Evolutionary conservation across 257 asterid species (phyloP), one percentile per base, ranked within the genome.

Genomic region (Cynanchum wilfordii): DNA sequence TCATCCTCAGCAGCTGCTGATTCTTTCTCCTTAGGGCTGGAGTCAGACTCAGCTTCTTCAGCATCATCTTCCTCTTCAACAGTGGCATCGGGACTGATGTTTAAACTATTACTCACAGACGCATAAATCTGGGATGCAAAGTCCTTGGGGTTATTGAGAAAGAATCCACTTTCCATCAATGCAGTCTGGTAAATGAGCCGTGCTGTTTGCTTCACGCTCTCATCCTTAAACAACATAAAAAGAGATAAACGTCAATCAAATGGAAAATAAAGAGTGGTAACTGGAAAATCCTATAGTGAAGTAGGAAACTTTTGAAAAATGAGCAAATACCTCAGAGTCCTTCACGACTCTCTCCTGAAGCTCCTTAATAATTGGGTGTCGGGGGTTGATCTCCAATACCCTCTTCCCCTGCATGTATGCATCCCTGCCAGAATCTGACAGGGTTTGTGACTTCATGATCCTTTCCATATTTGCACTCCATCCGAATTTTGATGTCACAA

Each of bases 381-480:
- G 81, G 0, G 98, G 97, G 81, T 90, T 92, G 71, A 92, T 90
- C 75, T 92, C 98, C 22, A 92, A 89, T 71, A 90, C 96, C 76
- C 96, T 89, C 86, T 92, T 92, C n/a, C 98, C 96, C 15, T 84
- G 85, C 98, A 92, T 92, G 83, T 92, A 92, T 62, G 96, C 96
- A 66, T 90, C 95, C 81, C 87, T 92, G 81, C 72, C 87, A 10
- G 97, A 86, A 77, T 92, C 98, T 10, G 97, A 87, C 16, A 92
- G 77, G 11, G 98, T 90, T 79, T 92, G 98, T 12, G 98, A 88
- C 74, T 90, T 95, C 98, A 92, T 92, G 66, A 92, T 92, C 80
- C 96, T 85, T 75, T 92, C 98, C 98, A 92, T 92, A 78, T 90
- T 89, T 29, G 97, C 76, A 62, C 96, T 92, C 98, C 98, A 92